Conservation (phyloP, 1,284 basidiomycete species). For the Phylloporus sp. region DNA sequence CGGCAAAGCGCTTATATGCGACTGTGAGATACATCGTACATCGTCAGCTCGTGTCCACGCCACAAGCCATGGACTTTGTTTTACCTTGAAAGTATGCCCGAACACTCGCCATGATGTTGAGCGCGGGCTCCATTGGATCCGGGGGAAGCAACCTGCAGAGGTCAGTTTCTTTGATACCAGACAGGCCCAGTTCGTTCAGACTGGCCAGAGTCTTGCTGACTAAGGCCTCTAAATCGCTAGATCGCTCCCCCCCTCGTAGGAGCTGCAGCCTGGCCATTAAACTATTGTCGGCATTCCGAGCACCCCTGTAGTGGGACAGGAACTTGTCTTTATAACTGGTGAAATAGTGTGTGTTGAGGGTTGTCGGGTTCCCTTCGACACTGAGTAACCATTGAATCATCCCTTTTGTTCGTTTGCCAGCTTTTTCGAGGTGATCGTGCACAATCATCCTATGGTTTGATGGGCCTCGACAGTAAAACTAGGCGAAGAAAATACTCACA, state of each 20-base stretch:
- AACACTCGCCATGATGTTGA: conserved; percentile 74
- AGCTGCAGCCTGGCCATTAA: conserved; percentile 36
- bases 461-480: neutral
- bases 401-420: conserved; percentile 48
- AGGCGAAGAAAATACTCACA: conserved; percentile 49
- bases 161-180: conserved; percentile 47
- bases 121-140: conserved; percentile 61
- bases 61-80: neutral
- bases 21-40: conserved; percentile 51
- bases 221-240: neutral
- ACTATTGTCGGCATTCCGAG: conserved; percentile 41
- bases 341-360: conserved; percentile 67
- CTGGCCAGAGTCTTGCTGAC: conserved; percentile 47
- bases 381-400: conserved; percentile 59
- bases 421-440: conserved; percentile 54
- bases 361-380: conserved; percentile 62
- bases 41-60: neutral
- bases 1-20: conserved; percentile 72
- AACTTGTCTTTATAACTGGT: conserved; percentile 66
- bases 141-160: conserved; percentile 61
- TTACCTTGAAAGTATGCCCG: conserved; percentile 78
- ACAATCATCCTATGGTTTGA: conserved; percentile 50
- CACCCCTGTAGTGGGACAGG: conserved; percentile 54
- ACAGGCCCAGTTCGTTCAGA: conserved; percentile 55
- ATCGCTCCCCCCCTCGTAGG: neutral